Base-by-base conservation (phyloP, 225 moss, liverwort and hornwort species). In the Rhytidiadelphus loreus region DNA sequence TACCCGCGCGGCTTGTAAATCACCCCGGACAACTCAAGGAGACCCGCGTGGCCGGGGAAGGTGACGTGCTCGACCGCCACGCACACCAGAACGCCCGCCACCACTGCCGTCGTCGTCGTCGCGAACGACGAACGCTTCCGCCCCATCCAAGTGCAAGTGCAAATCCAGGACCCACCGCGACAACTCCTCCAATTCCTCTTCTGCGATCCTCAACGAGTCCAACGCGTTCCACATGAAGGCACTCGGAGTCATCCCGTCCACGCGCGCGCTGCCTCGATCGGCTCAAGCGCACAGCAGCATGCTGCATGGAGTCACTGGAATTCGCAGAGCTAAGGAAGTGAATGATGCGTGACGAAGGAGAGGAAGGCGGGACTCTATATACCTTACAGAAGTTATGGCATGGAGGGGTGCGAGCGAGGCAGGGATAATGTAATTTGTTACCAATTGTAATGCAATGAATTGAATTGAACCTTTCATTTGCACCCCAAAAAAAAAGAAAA, bases 1-100 rank as follows among this genome's bases (percentile, higher is more conserved):
- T 72, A 91, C 33, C 89, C 86, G 53, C 69, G 59, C 79, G 93
- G 94, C 86, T 83, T 81, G 93, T 92, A 94, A 20, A 94, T 50
- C 86, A 94, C 93, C 58, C 93, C 93, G 13, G 91, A 81, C 28
- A 94, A 62, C 64, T 81, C 90, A 60, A 90, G 46, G 43, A 86
- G 74, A 16, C 84, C 83, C 7, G 82, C 85, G 25, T 74, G 48
- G 39, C 90, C 90, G 16, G 92, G 88, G 69, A 94, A 94, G 22
- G 88, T 80, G 12, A 94, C n/a, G 86, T 85, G 84, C 89, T 90
- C 80, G 21, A 30, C 90, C 11, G 88, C 85, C 32, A 87, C 88
- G 85, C 91, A 93, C 72, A 88, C 86, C 78, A 93, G 82, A 78
- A 89, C 73, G 66, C 93, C 90, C 81, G 91, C 88, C 70, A 81